Conservation (phyloP, 129 eudicot genomes). For the Ambrosia artemisiifolia region DNA sequence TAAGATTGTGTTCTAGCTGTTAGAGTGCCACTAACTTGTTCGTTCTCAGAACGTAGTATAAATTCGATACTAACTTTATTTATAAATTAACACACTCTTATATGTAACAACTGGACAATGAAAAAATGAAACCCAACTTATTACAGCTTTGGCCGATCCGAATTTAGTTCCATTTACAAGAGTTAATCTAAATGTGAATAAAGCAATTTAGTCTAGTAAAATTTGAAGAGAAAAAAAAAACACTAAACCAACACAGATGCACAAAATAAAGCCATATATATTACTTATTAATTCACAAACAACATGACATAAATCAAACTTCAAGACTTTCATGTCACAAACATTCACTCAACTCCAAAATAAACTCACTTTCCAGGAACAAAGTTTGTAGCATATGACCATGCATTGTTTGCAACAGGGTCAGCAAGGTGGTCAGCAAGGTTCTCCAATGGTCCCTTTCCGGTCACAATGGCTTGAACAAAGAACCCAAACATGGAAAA, state of each 20-base stretch:
- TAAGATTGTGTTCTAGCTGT: too few relatives aligned
- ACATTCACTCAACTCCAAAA: neutral
- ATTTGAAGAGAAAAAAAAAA: neutral
- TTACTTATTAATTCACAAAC: slow-evolving; percentile 36
- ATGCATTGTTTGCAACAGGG: slow-evolving; percentile 45
- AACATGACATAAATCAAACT: slow-evolving; percentile 2
- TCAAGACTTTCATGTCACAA: neutral
- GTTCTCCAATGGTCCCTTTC: slow-evolving; percentile 82
- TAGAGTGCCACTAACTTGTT: too few relatives aligned
- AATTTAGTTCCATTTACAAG: too few relatives aligned
- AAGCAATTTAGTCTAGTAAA: neutral
- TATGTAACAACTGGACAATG: too few relatives aligned
- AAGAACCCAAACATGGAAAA: slow-evolving; percentile 79
- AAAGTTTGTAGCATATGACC: slow-evolving; percentile 44
- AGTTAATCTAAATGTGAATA: neutral
- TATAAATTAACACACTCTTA: too few relatives aligned
- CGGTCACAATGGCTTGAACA: slow-evolving; percentile 74
- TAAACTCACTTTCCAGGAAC: slow-evolving; percentile 35
- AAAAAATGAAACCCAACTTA: too few relatives aligned
- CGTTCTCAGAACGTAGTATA: too few relatives aligned
- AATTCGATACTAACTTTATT: too few relatives aligned
- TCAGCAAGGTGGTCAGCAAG: slow-evolving; percentile 63
- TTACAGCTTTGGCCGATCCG: too few relatives aligned
- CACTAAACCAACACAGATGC: slow-evolving; percentile 17
- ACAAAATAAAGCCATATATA: slow-evolving; percentile 24